Evolutionary conservation across 305 asterid species (phyloP), one percentile per base, ranked within the genome.

Genomic region (Solanum aculeatissimum): DNA sequence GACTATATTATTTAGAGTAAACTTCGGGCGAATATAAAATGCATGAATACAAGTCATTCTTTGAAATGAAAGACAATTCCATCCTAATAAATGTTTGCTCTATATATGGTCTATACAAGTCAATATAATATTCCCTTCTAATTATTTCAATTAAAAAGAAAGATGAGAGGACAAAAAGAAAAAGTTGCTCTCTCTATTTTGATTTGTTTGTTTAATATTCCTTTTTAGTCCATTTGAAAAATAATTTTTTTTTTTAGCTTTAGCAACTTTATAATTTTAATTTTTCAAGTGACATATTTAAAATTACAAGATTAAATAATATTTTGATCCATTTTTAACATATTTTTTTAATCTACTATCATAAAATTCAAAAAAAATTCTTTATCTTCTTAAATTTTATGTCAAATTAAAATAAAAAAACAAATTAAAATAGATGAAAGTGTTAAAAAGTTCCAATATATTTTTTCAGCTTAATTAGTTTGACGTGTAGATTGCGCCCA

Each of bases 161-260:
- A 21, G 35, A 23, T 1, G 2, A 40, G 25, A 47, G 8, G 23
- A 45, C 2, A 3, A 3, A 43, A 21, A 42, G 3, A 58, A 58
- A 58, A 21, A 58, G 13, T 14, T 10, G 11, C 1, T 21, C 1
- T 1, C 0, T 21, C 1, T 0, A 1, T 4, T 58, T 58, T 4
- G 21, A 21, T 57, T n/a, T 57, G 2, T 57, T 57, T 57, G 14
- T 57, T 57, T 2, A n/a, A 57, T 1, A 3, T n/a, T 18, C 0
- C 15, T 57, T 57, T 57, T 57, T 9, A 57, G 10, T n/a, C 0
- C 0, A 0, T 57, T 21, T 6, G n/a, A 57, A 57, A 6, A n/a
- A 9, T 0, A n/a, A 1, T 21, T 0, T 4, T 21, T 19, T 57
- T 21, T n/a, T 21, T 1, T 2, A 1, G 4, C 21, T 58, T 21